Base-by-base conservation (phyloP, 2,329 filamentous ascomycete genomes). In the Phaeomoniella chlamydospora region DNA sequence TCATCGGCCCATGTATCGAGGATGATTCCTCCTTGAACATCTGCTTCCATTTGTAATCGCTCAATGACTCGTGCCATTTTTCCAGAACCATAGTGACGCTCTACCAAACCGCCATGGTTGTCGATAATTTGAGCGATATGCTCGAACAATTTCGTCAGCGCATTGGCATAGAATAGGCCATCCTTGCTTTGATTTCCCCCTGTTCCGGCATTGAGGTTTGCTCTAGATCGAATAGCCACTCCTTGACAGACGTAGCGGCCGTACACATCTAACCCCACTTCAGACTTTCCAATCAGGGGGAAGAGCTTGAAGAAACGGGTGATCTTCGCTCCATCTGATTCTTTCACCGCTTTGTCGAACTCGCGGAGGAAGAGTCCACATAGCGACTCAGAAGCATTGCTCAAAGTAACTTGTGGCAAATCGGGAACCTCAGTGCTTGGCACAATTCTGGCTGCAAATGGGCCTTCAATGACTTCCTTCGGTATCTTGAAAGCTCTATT, bases 241-340 rank as follows among this genome's bases (percentile, higher is more conserved):
- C 90, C 90, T 55, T 92, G 84, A 51, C 90, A 98, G 18, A 98
- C 88, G 55, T 96, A 98, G 46, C 80, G 74, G 2, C 90, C 90
- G 55, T 98, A 98, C 3, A 94, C 84, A 57, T 98, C 88, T 38
- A 98, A 58, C 1, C 90, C 90, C 5, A 88, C 82, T 37, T 93
- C 83, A 2, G 84, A 78, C 41, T 87, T 73, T 11, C 82, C 87
- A 51, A 98, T 94, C 22, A 98, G 64, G 12, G 90, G 90, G 49
- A 98, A 98, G 26, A 98, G 66, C 63, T 98, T 98, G 65, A 98
- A 98, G 65, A 98, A 98, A 30, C 90, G 70, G 1, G 90, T 94
- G 36, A 98, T 84, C 54, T 82, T 85, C 15, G 82, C 72, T 3
- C 84, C 86, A 49, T 96, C 87, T n/a, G 74, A 80, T 30, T 90